Conservation (phyloP, 805 yeast species). For the Blastobotrys americana region DNA sequence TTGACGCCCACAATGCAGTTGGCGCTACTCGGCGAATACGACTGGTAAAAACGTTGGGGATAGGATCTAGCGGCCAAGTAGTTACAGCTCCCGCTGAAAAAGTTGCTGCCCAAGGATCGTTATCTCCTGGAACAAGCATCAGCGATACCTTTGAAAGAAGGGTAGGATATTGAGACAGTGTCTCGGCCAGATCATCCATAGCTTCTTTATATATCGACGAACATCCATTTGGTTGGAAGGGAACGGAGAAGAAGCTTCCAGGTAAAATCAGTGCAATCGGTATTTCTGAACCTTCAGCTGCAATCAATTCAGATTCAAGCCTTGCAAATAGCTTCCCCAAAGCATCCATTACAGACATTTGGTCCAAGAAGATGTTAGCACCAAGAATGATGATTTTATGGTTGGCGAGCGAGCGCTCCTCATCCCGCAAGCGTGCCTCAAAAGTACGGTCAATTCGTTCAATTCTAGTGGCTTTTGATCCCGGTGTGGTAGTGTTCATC, state of each 20-base stretch:
- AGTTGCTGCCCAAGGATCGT: conserved; percentile 88
- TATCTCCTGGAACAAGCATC: conserved; percentile 76
- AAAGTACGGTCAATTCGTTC: conserved; percentile 56
- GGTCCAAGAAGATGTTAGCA: conserved; percentile 61
- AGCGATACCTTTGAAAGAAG: conserved; percentile 49
- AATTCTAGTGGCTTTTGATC: conserved; percentile 12
- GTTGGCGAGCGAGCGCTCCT: conserved; percentile 49
- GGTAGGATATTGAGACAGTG: conserved; percentile 52
- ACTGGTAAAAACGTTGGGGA: conserved; percentile 67
- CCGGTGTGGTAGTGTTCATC: conserved; percentile 17
- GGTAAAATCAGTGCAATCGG: conserved; percentile 69
- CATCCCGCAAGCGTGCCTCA: conserved; percentile 43
- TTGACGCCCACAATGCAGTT: conserved; percentile 54
- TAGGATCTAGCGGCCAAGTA: conserved; percentile 63
- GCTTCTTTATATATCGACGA: conserved; percentile 45
- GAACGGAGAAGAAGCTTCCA: conserved; percentile 71
- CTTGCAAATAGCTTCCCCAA: conserved; percentile 53
- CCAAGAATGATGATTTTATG: conserved; percentile 70
- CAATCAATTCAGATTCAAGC: conserved; percentile 40
- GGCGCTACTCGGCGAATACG: conserved; percentile 54
- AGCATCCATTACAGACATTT: conserved; percentile 50
- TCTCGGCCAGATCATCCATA: conserved; percentile 66
- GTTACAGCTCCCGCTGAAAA: conserved; percentile 52
- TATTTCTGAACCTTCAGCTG: conserved; percentile 29
- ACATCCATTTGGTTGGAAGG: conserved; percentile 53